A percentile compares a stretch with the other conserved stretches of the same genome.
Conservation (phyloP, 371 early-diverging fungal genomes). For the Phascolomyces articulosus region DNA sequence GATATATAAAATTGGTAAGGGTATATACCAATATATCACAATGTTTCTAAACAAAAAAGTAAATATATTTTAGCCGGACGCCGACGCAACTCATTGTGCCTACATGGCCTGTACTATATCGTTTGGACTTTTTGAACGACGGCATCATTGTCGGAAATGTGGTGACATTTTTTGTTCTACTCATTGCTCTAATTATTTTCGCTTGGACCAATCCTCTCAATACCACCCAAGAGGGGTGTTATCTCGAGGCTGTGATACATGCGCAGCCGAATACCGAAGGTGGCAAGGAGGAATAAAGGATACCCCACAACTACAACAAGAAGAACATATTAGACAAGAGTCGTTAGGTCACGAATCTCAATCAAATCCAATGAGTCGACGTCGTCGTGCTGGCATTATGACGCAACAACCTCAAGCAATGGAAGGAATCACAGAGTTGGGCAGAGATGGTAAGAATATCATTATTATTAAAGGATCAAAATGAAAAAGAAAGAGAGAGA, state of each 20-base stretch:
- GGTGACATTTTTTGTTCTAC: conserved; percentile 51
- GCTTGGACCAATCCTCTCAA: conserved; percentile 42
- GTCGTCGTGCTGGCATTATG: conserved; percentile 45
- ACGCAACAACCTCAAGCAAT: conserved; percentile 52
- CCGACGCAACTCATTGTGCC: conserved; percentile 35
- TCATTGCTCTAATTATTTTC: conserved; percentile 53
- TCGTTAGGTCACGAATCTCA: neutral
- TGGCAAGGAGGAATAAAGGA: conserved; percentile 28
- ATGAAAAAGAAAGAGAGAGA: neutral
- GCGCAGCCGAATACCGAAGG: conserved; percentile 35
- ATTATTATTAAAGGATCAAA: neutral
- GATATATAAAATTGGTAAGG: no score
- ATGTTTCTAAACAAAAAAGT: neutral
- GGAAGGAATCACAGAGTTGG: conserved; percentile 54
- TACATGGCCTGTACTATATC: conserved; percentile 28
- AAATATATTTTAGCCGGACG: conserved; percentile 36
- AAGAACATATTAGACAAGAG: neutral
- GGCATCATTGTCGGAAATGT: conserved; percentile 57
- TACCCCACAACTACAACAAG: conserved; percentile 5
- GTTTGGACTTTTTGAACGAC: conserved; percentile 54
- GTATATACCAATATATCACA: no score
- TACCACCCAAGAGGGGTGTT: conserved; percentile 42
- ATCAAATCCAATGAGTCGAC: neutral
- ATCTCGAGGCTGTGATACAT: conserved; percentile 47
- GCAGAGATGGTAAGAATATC: conserved; percentile 41